Conservation (phyloP, 2,329 filamentous ascomycete species). For the Apiospora koreana region DNA sequence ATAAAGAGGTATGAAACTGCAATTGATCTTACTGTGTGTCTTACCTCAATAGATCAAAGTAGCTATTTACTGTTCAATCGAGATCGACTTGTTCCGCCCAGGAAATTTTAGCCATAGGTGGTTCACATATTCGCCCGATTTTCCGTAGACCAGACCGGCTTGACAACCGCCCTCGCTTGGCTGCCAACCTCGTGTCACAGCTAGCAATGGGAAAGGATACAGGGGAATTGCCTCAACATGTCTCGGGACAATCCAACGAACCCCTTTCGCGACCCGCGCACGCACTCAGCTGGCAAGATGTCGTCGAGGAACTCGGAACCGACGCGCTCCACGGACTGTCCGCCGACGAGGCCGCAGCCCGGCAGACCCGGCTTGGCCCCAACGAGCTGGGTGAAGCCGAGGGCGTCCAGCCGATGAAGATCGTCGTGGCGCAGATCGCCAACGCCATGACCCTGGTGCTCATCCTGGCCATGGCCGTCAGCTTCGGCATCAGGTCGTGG, state of each 20-base stretch:
- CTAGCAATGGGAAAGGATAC: neutral
- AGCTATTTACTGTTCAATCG: neutral
- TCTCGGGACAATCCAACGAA: slow-evolving; percentile 13
- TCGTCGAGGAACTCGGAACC: slow-evolving; percentile 52
- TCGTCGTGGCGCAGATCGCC: slow-evolving; percentile 61
- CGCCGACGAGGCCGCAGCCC: slow-evolving; percentile 47
- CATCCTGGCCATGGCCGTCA: slow-evolving; percentile 53
- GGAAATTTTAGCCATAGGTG: too few relatives aligned
- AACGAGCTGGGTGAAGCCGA: slow-evolving; percentile 61
- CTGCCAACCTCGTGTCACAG: too few relatives aligned
- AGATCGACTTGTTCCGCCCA: neutral
- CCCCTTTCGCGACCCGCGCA: slow-evolving; percentile 59
- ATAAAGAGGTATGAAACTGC: neutral
- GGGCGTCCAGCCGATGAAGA: slow-evolving; percentile 58
- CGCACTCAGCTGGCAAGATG: slow-evolving; percentile 47
- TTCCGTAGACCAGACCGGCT: too few relatives aligned
- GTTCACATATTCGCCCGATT: too few relatives aligned
- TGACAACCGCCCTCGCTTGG: too few relatives aligned
- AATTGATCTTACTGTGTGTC: neutral
- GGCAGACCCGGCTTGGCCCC: slow-evolving; percentile 55
- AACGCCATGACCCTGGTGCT: slow-evolving; percentile 68
- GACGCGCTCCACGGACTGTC: slow-evolving; percentile 58
- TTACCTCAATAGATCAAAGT: neutral
- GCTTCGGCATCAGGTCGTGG: slow-evolving; percentile 52
- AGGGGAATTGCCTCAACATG: neutral